Evolutionary conservation across 371 early-diverging fungal genomes (phyloP).

Genomic region (Mortierella sp.): DNA sequence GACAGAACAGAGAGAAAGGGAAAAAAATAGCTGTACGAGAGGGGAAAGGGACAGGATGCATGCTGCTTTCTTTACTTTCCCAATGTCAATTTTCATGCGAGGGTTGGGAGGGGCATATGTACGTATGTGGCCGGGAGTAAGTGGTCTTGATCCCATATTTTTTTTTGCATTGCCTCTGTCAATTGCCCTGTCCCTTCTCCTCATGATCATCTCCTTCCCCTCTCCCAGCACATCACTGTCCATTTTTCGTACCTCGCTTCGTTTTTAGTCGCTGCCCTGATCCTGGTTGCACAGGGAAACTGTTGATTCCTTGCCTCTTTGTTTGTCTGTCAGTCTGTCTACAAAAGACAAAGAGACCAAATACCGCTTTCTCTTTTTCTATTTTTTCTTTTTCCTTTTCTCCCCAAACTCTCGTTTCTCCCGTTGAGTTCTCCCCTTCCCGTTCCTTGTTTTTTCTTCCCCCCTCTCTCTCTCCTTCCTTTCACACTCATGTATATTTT

Average conservation of each 20-base stretch:
- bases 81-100: conserved; percentile 7
- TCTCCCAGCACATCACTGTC: background rate
- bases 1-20: background rate
- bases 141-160: conserved; percentile 8
- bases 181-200: background rate
- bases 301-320: background rate
- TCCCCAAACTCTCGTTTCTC: conserved; percentile 13
- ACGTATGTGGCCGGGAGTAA: conserved; percentile 10
- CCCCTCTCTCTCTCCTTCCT: background rate
- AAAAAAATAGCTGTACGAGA: background rate
- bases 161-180: background rate
- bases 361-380: conserved; percentile 13
- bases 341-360: conserved; percentile 15
- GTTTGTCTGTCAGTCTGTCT: conserved; percentile 8
- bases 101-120: background rate
- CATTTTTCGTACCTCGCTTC: background rate
- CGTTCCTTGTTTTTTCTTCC: background rate
- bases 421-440: background rate
- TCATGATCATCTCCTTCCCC: background rate
- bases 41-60: background rate
- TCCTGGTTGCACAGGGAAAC: background rate
- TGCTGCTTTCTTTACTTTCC: background rate
- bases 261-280: background rate
- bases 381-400: conserved; percentile 7
- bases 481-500: conserved; percentile 16